These are phyloP conservation scores for Pulicaria dysenterica DNA, from an alignment of 129 eudicot genomes.

Conservation along the genomic window DNA sequence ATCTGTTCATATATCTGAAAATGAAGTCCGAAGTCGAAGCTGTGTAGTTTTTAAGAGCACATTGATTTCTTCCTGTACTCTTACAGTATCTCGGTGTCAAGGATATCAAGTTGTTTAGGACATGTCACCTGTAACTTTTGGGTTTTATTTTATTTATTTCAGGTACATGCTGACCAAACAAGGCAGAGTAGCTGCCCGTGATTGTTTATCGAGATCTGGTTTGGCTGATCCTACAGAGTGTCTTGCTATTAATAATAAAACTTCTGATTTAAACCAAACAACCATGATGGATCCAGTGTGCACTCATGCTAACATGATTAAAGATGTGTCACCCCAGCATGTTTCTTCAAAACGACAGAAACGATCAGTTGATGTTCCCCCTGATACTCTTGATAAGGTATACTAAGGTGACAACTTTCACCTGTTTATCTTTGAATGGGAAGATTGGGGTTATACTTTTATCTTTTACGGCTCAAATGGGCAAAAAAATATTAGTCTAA, in stretches of 20 bases:
- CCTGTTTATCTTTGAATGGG: not conserved
- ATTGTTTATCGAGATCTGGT: constrained; percentile 86
- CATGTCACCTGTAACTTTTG: not conserved
- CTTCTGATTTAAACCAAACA: constrained; percentile 33
- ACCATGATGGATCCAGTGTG: constrained; percentile 33
- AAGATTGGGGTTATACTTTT: not conserved
- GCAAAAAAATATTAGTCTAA: no score
- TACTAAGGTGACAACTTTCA: not conserved
- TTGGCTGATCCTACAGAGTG: constrained; percentile 41
- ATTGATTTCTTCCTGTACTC: not conserved
- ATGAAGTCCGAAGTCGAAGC: no score
- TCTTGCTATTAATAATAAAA: constrained; percentile 22
- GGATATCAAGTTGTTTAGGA: constrained; percentile 13
- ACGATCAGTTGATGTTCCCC: constrained; percentile 47
- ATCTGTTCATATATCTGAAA: no score
- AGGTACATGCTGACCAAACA: constrained; percentile 87
- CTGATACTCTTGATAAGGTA: constrained; percentile 81
- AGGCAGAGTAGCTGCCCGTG: constrained; percentile 84
- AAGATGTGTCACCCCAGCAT: constrained; percentile 34
- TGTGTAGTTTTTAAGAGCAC: no score
- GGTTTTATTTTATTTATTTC: not conserved
- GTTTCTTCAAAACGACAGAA: constrained; percentile 37
- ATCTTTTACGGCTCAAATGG: not conserved
- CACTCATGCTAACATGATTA: constrained; percentile 24
- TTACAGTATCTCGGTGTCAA: constrained; percentile 12